Percentiles rank a stretch among this genome's conserved stretches.
phyloP scores from a whole-genome alignment of 331 rosid species.

The Dryas integrifolia region DNA sequence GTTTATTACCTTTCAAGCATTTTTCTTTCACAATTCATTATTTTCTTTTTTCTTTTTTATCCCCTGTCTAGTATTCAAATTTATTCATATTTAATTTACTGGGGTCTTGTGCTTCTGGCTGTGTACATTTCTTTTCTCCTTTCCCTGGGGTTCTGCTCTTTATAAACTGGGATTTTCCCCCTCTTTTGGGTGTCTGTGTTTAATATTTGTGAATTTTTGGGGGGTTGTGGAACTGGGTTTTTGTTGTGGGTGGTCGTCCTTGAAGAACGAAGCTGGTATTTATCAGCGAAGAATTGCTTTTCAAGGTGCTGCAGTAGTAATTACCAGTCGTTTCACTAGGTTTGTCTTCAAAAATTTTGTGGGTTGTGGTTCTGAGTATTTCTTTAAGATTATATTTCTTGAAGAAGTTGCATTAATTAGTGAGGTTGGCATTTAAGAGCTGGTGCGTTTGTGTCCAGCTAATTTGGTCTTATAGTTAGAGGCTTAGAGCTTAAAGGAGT shows the following conservation, averaged over 20 bases:
- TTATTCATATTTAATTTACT: neutral
- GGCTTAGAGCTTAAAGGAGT: neutral
- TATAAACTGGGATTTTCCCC: neutral
- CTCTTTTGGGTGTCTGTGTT: slow-evolving; percentile 26
- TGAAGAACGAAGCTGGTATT: slow-evolving; percentile 23
- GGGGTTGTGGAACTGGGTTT: slow-evolving; percentile 24
- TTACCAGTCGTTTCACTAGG: neutral
- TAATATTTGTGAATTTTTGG: slow-evolving; percentile 32
- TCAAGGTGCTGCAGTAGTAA: slow-evolving; percentile 4
- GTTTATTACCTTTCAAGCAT: neutral
- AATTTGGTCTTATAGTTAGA: neutral
- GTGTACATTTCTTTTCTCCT: slow-evolving; percentile 18
- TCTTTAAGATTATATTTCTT: neutral
- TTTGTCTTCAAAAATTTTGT: slow-evolving; percentile 11
- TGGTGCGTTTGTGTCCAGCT: slow-evolving; percentile 11
- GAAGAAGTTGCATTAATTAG: slow-evolving; percentile 22
- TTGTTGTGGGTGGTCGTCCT: slow-evolving; percentile 2
- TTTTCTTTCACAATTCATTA: neutral
- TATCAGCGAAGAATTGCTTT: slow-evolving; percentile 25
- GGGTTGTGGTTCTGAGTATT: slow-evolving; percentile 10
- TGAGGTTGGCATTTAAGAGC: neutral
- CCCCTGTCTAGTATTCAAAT: neutral
- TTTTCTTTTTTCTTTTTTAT: slow-evolving; percentile 13
- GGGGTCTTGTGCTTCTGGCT: slow-evolving; percentile 30
- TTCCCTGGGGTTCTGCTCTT: slow-evolving; percentile 23